Conservation (phyloP, 805 yeast genomes). For the Candida orba region DNA sequence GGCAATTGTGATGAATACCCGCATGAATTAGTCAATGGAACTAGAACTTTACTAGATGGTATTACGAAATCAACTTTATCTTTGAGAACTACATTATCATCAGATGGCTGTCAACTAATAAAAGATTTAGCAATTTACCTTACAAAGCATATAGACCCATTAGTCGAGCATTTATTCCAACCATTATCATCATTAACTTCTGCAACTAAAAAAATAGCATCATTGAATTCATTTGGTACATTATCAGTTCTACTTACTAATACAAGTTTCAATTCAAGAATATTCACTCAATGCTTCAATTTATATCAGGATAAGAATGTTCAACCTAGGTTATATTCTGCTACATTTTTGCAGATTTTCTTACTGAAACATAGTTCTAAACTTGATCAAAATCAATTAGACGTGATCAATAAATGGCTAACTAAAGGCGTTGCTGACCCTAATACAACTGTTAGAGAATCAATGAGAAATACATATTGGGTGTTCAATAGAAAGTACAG, state of each 20-base stretch:
- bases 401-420: slow-evolving; percentile 42
- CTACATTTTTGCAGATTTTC: slow-evolving; percentile 61
- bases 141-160: slow-evolving; percentile 22
- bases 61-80: slow-evolving; percentile 63
- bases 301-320: slow-evolving; percentile 64
- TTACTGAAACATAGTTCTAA: slow-evolving; percentile 43
- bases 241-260: slow-evolving; percentile 46
- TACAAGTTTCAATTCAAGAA: slow-evolving; percentile 45
- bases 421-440: slow-evolving; percentile 68
- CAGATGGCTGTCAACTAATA: slow-evolving; percentile 66
- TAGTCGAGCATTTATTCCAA: slow-evolving; percentile 28
- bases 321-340: slow-evolving; percentile 62
- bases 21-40: slow-evolving; percentile 29
- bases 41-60: slow-evolving; percentile 42
- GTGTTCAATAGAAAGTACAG: slow-evolving; percentile 50
- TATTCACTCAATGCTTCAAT: slow-evolving; percentile 40
- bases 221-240: slow-evolving; percentile 28
- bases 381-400: slow-evolving; percentile 28
- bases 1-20: slow-evolving; percentile 44
- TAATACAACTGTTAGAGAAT: slow-evolving; percentile 70
- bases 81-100: slow-evolving; percentile 74
- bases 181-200: slow-evolving; percentile 28
- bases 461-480: slow-evolving; percentile 74
- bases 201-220: slow-evolving; percentile 32
- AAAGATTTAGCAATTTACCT: slow-evolving; percentile 46